phyloP scores from a whole-genome alignment of 305 asterid species.

The Caryopteris hybrid region DNA sequence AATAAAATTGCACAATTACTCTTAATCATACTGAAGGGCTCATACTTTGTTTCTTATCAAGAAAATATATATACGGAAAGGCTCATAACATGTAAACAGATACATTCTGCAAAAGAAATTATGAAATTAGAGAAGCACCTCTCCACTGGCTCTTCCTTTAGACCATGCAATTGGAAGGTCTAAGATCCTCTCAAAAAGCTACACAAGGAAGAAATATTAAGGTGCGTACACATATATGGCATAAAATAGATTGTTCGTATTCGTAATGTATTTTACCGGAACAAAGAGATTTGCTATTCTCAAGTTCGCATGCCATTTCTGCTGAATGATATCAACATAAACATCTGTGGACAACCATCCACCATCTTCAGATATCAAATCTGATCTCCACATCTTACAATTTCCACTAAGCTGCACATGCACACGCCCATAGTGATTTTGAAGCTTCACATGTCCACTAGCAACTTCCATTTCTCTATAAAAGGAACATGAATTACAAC shows the following conservation, averaged over 20 bases:
- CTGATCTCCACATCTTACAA: slow-evolving; percentile 96
- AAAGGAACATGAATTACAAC: slow-evolving; percentile 30
- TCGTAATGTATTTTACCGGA: slow-evolving; percentile 64
- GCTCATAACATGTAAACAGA: slow-evolving; percentile 7
- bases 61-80: background rate
- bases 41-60: too few relatives aligned
- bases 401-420: slow-evolving; percentile 89
- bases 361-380: slow-evolving; percentile 73
- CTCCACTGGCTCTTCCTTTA: slow-evolving; percentile 98
- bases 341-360: slow-evolving; percentile 98
- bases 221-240: slow-evolving; percentile 12
- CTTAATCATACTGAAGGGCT: slow-evolving; percentile 3
- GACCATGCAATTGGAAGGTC: slow-evolving; percentile 95
- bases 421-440: slow-evolving; percentile 79
- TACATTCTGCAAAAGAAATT: slow-evolving; percentile 19
- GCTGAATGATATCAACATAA: slow-evolving; percentile 84
- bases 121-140: slow-evolving; percentile 69
- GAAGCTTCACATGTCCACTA: slow-evolving; percentile 76
- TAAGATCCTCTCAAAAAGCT: slow-evolving; percentile 87
- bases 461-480: slow-evolving; percentile 92
- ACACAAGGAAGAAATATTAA: too few relatives aligned
- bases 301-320: slow-evolving; percentile 97
- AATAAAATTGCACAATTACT: slow-evolving; percentile 9
- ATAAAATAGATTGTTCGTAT: slow-evolving; percentile 10
- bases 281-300: slow-evolving; percentile 83